phyloP scores from a whole-genome alignment of 164 flowering plant genomes.

The Magnolia officinalis region DNA sequence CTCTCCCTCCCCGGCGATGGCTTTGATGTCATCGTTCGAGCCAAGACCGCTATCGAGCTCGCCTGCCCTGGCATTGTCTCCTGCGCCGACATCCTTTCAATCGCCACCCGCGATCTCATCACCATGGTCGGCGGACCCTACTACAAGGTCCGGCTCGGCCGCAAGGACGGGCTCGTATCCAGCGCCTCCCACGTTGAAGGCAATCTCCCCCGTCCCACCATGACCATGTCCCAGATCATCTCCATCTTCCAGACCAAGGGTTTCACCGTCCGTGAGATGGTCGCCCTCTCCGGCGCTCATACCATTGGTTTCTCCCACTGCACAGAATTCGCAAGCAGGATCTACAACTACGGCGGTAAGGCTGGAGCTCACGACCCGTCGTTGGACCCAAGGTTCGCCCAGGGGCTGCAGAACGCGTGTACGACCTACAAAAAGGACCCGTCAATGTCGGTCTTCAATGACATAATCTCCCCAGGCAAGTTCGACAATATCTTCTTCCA shows the following conservation, averaged over 20 bases:
- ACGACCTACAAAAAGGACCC: slow-evolving; percentile 38
- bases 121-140: slow-evolving; percentile 68
- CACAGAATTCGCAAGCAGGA: slow-evolving; percentile 48
- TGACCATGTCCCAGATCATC: slow-evolving; percentile 35
- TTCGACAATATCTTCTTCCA: slow-evolving; percentile 62
- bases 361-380: slow-evolving; percentile 33
- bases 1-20: slow-evolving; percentile 75
- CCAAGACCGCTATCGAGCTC: slow-evolving; percentile 63
- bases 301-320: slow-evolving; percentile 80
- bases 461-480: slow-evolving; percentile 58
- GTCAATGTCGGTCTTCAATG: slow-evolving; percentile 52
- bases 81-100: slow-evolving; percentile 66
- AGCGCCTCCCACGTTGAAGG: slow-evolving; percentile 30
- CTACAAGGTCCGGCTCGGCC: slow-evolving; percentile 46
- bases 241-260: slow-evolving; percentile 41
- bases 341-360: slow-evolving; percentile 41
- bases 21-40: slow-evolving; percentile 52
- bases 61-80: slow-evolving; percentile 69
- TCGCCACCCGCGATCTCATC: slow-evolving; percentile 52
- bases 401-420: slow-evolving; percentile 37
- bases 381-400: slow-evolving; percentile 42
- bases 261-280: slow-evolving; percentile 51
- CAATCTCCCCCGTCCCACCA: slow-evolving; percentile 30
- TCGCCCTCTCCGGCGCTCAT: slow-evolving; percentile 64
- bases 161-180: slow-evolving; percentile 54